Percentiles rank a stretch among this genome's conserved stretches.
phyloP scores from a whole-genome alignment of 2,329 filamentous ascomycete genomes.

The Pseudocercospora ulei region DNA sequence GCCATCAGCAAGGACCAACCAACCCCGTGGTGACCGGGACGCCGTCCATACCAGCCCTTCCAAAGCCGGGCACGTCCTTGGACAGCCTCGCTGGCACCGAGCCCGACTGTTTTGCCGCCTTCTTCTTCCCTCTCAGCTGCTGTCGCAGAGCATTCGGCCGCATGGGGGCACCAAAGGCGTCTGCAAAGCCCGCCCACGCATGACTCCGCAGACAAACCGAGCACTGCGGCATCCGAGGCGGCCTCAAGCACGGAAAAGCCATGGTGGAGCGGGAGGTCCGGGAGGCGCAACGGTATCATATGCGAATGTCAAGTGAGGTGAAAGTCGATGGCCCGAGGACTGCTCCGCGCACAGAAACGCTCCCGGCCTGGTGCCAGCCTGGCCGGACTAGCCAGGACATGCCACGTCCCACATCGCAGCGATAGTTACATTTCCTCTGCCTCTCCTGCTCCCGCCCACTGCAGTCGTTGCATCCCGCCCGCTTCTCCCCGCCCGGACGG shows the following conservation, averaged over 20 bases:
- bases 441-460: background rate
- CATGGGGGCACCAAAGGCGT: slow-evolving; percentile 9
- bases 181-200: slow-evolving; percentile 16
- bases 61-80: slow-evolving; percentile 46
- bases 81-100: slow-evolving; percentile 45
- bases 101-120: slow-evolving; percentile 26
- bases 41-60: slow-evolving; percentile 40
- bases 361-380: too few species aligned
- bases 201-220: slow-evolving; percentile 28
- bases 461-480: background rate
- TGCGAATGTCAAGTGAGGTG: slow-evolving; percentile 8
- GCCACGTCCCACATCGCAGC: slow-evolving; percentile 6
- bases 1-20: slow-evolving; percentile 2
- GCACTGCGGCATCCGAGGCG: slow-evolving; percentile 27
- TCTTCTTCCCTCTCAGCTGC: slow-evolving; percentile 35
- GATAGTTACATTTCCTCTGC: too few species aligned
- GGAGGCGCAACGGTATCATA: slow-evolving; percentile 3
- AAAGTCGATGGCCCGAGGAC: slow-evolving; percentile 6
- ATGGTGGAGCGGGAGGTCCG: slow-evolving; percentile 14
- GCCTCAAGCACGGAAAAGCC: slow-evolving; percentile 22
- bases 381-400: background rate
- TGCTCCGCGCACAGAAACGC: too few species aligned
- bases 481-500: background rate
- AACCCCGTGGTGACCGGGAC: background rate
- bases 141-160: slow-evolving; percentile 20